These are phyloP conservation scores for Colletotrichum incanum DNA, from an alignment of 2,329 filamentous ascomycete genomes.

Conservation along the genomic window DNA sequence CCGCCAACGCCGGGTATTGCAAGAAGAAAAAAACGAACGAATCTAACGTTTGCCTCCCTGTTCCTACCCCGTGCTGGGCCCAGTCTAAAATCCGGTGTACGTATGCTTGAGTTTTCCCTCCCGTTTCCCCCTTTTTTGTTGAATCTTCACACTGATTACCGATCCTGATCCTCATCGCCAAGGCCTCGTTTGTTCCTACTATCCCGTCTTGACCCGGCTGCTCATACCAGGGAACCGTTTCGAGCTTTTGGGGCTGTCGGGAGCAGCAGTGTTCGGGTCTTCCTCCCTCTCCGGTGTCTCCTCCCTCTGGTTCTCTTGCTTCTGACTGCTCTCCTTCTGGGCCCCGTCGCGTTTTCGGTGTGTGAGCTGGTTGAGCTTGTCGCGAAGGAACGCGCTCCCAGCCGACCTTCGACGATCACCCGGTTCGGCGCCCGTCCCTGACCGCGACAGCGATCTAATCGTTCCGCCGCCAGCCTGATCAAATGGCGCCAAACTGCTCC, in stretches of 20 bases:
- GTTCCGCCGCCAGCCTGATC: constrained; percentile 42
- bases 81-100: constrained; percentile 13
- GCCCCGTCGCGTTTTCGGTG: constrained; percentile 46
- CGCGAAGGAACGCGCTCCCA: constrained; percentile 53
- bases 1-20: constrained; percentile 26
- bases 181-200: background rate
- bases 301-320: constrained; percentile 13
- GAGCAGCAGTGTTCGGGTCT: background rate
- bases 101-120: background rate
- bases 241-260: constrained; percentile 26
- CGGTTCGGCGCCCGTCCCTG: constrained; percentile 42
- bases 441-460: constrained; percentile 42
- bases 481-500: constrained; percentile 45
- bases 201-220: constrained; percentile 39
- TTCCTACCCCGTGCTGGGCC: background rate
- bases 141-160: background rate
- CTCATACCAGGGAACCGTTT: constrained; percentile 26
- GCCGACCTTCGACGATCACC: constrained; percentile 47
- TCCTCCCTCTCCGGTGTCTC: constrained; percentile 35
- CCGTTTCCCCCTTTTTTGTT: background rate
- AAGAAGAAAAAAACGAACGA: constrained; percentile 1
- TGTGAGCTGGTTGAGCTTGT: constrained; percentile 54
- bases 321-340: constrained; percentile 41
- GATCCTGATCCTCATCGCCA: background rate
- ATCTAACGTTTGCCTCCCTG: constrained; percentile 10